phyloP scores from a whole-genome alignment of 2,329 filamentous ascomycete species.

The Ophiobolus disseminans region DNA sequence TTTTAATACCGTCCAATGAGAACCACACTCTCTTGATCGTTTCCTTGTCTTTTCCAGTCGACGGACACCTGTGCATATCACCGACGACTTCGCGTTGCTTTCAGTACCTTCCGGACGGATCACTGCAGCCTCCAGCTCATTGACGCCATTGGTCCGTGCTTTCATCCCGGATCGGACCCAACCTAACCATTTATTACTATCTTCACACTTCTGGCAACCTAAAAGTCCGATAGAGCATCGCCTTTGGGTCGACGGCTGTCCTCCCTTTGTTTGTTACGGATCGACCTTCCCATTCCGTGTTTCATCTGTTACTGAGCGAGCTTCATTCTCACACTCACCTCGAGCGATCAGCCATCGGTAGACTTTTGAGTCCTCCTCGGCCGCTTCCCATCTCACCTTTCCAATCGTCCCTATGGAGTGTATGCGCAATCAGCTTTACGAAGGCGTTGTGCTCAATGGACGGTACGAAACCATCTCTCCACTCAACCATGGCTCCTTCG shows the following conservation, averaged over 20 bases:
- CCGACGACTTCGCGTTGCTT: slow-evolving; percentile 44
- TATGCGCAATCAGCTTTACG: slow-evolving; percentile 80
- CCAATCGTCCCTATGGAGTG: slow-evolving; percentile 71
- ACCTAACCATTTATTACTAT: slow-evolving; percentile 43
- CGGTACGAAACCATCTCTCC: slow-evolving; percentile 91
- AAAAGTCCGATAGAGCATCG: slow-evolving; percentile 51
- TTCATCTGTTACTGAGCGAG: slow-evolving; percentile 25
- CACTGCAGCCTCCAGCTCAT: slow-evolving; percentile 29
- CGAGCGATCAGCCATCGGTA: slow-evolving; percentile 41
- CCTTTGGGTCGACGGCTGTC: slow-evolving; percentile 43
- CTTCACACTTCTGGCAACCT: slow-evolving; percentile 38
- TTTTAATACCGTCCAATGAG: slow-evolving; percentile 54
- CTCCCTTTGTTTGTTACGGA: slow-evolving; percentile 45
- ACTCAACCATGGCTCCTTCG: slow-evolving; percentile 97
- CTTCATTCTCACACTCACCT: slow-evolving; percentile 24
- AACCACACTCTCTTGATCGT: slow-evolving; percentile 52
- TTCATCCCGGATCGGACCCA: slow-evolving; percentile 25
- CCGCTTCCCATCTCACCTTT: slow-evolving; percentile 25
- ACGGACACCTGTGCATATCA: slow-evolving; percentile 51
- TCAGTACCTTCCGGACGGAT: slow-evolving; percentile 36
- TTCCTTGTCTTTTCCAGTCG: slow-evolving; percentile 51
- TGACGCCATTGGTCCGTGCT: slow-evolving; percentile 38
- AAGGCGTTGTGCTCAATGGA: slow-evolving; percentile 81
- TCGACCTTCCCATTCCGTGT: slow-evolving; percentile 30
- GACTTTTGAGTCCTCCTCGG: slow-evolving; percentile 45